Evolutionary conservation across 2,329 filamentous ascomycete genomes (phyloP), one percentile per base, ranked within the genome.

Genomic region (Verticillium isaacii): DNA sequence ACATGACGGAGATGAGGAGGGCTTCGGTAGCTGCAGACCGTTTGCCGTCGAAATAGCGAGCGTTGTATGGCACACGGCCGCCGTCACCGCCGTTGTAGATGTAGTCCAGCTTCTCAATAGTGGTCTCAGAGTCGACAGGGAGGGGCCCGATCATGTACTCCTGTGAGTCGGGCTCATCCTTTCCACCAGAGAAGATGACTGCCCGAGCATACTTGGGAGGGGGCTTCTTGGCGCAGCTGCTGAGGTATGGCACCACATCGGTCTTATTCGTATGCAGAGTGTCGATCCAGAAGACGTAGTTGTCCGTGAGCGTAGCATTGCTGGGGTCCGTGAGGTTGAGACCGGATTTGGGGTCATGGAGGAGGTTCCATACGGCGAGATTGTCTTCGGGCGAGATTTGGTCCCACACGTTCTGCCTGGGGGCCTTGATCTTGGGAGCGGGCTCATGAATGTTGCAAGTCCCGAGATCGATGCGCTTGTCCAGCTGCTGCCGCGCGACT

Each of bases 101-200:
- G 66, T 79, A 80, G 58, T 77, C 74, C 12, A 80, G 69, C 55
- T 74, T 73, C 59, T 74, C 65, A 32, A 78, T 68, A 17, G 65
- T 74, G 5, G 78, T 80, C 19, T 72, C 64, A 23, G 66, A 59
- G 8, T 68, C 70, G 3, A 82, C 71, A 2, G 81, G 81, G 3
- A 83, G 72, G 2, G 81, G 80, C 0, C 81, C 80, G 32, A 83
- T 74, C 72, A 80, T 79, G 65, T 78, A 82, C 64, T 83, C 79
- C 61, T 80, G 76, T 5, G 76, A 77, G 32, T 78, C 73, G 1
- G 80, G 79, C 14, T 75, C 72, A 4, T 66, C 64, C 56, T 75
- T 77, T 0, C 75, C 78, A 12, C 78, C 76, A 61, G 80, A 74
- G 52, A 79, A 78, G 50, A 83, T 74, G 59, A 82, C 76, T 1